These are phyloP conservation scores for Wickerhamia fluorescens DNA, from an alignment of 805 yeast species.

Conservation along the genomic window DNA sequence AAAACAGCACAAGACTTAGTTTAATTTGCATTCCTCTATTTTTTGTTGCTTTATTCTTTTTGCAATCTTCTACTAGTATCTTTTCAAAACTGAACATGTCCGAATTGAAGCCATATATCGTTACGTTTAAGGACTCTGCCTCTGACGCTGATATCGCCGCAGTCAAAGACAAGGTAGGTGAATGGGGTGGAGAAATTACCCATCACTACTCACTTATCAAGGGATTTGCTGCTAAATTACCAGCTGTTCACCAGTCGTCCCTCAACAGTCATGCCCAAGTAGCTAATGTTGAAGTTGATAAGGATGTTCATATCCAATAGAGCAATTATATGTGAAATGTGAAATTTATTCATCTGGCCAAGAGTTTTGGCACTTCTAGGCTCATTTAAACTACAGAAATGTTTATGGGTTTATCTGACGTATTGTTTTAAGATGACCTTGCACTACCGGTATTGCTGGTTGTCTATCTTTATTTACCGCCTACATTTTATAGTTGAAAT, in stretches of 20 bases:
- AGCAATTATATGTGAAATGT: not conserved
- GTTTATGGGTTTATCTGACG: too few relatives aligned
- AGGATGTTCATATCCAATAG: conserved; percentile 46
- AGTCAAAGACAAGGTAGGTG: conserved; percentile 42
- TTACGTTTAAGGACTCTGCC: conserved; percentile 41
- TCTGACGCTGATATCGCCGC: conserved; percentile 31
- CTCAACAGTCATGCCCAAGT: conserved; percentile 45
- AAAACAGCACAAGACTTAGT: too few relatives aligned
- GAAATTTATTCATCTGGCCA: conserved; percentile 1
- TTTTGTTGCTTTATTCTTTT: conserved; percentile 2
- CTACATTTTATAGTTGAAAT: too few relatives aligned
- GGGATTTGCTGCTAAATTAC: conserved; percentile 58
- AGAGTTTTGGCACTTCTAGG: not conserved
- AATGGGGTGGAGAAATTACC: conserved; percentile 54
- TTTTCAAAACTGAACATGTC: conserved; percentile 18
- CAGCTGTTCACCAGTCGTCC: conserved; percentile 42
- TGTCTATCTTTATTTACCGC: too few relatives aligned
- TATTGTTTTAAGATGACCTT: too few relatives aligned
- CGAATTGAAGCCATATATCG: conserved; percentile 29
- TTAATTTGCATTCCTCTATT: conserved; percentile 6
- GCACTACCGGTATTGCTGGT: too few relatives aligned
- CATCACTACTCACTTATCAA: conserved; percentile 60
- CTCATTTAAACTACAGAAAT: not conserved
- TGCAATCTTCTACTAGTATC: conserved; percentile 1
- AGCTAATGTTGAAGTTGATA: conserved; percentile 59